Evolutionary conservation across 2,329 filamentous ascomycete species (phyloP).

Genomic region (Diaporthe australafricana): DNA sequence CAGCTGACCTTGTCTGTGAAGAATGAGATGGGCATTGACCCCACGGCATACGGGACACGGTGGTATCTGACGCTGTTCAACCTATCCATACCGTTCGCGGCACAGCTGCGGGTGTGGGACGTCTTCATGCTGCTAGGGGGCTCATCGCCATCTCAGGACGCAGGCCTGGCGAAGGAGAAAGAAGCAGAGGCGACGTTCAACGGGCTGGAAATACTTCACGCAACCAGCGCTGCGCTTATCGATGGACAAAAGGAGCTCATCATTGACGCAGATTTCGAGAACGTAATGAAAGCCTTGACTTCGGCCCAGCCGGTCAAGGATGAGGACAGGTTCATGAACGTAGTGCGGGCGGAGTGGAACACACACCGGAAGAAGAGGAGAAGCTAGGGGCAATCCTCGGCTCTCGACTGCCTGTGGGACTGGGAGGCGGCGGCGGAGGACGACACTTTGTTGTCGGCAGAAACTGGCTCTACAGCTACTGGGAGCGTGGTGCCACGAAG

Average conservation of each 20-base stretch:
- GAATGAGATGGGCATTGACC: constrained; percentile 82
- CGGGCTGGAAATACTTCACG: constrained; percentile 89
- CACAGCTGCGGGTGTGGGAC: constrained; percentile 96
- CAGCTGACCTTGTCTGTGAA: constrained; percentile 48
- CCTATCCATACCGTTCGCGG: constrained; percentile 92
- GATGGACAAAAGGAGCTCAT: constrained; percentile 90
- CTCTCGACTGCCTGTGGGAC: background rate
- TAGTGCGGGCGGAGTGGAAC: constrained; percentile 84
- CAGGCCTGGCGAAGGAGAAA: constrained; percentile 24
- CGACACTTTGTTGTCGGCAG: background rate
- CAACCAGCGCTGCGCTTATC: constrained; percentile 88
- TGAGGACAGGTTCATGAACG: constrained; percentile 89
- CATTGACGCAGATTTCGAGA: constrained; percentile 94
- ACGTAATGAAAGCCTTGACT: constrained; percentile 96
- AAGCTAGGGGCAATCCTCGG: constrained; percentile 19
- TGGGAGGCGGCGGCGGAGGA: background rate
- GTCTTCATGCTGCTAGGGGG: constrained; percentile 96
- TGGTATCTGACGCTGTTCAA: constrained; percentile 99
- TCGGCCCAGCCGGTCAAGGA: constrained; percentile 95
- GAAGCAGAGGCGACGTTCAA: constrained; percentile 24
- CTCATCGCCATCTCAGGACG: constrained; percentile 56
- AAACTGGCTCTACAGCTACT: constrained; percentile 10
- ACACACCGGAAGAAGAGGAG: constrained; percentile 61
- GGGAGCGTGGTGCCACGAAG: constrained; percentile 27
- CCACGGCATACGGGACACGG: constrained; percentile 93